These are phyloP conservation scores for Nannizziopsis barbatae DNA, from an alignment of 2,329 filamentous ascomycete genomes.

Conservation along the genomic window DNA sequence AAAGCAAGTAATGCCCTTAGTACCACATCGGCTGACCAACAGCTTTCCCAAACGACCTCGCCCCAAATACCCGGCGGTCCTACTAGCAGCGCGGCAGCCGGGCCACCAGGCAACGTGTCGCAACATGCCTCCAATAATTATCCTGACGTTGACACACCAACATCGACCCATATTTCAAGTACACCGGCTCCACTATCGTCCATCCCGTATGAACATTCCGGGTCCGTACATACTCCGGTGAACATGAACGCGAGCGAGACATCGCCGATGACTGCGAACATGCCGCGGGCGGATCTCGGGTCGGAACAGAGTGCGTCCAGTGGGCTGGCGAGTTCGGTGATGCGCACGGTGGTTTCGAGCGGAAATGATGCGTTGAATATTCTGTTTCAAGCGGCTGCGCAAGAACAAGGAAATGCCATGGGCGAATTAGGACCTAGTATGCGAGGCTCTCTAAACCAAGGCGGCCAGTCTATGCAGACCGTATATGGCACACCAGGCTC, in stretches of 20 bases:
- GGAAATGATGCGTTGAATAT: constrained; percentile 45
- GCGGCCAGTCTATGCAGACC: constrained; percentile 25
- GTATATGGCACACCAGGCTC: constrained; percentile 28
- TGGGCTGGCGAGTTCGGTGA: constrained; percentile 33
- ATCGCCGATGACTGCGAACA: constrained; percentile 10
- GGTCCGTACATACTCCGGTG: constrained; percentile 8
- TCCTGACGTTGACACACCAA: constrained; percentile 8
- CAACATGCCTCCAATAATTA: constrained; percentile 4
- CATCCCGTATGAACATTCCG: constrained; percentile 11
- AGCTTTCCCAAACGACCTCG: constrained; percentile 6
- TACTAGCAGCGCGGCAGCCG: background rate
- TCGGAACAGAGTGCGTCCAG: constrained; percentile 17
- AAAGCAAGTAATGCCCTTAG: constrained; percentile 6
- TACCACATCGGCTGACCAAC: constrained; percentile 8
- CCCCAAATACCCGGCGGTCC: constrained; percentile 13
- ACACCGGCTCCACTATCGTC: background rate
- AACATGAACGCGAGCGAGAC: constrained; percentile 11
- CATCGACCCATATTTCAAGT: constrained; percentile 2
- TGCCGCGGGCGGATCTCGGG: constrained; percentile 1
- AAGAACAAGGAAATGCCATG: constrained; percentile 23
- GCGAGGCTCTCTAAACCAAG: background rate
- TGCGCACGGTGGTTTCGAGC: constrained; percentile 42
- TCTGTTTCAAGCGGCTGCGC: constrained; percentile 41
- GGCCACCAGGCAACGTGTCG: constrained; percentile 6
- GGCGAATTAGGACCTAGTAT: constrained; percentile 2